Conservation (phyloP, 495 filamentous ascomycete genomes). For the Hamigera avellanea region DNA sequence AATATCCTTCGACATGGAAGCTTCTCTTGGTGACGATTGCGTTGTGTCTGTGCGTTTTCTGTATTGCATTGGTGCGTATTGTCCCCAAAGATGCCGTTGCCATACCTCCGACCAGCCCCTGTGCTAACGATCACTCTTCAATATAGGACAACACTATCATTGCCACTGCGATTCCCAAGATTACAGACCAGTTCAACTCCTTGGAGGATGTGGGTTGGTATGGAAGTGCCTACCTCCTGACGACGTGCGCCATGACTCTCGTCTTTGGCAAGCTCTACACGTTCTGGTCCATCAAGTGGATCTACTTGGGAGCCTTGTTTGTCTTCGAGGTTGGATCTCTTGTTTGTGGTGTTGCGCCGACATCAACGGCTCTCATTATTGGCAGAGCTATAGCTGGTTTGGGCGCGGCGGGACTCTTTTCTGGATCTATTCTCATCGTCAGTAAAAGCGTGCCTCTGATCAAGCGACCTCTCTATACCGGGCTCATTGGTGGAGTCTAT, state of each 20-base stretch:
- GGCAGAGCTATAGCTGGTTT: conserved; percentile 78
- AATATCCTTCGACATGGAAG: conserved; percentile 40
- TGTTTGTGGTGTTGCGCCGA: conserved; percentile 68
- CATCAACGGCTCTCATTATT: conserved; percentile 62
- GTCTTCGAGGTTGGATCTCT: conserved; percentile 84
- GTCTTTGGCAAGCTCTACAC: conserved; percentile 72
- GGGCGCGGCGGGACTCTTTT: conserved; percentile 75
- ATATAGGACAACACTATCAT: conserved; percentile 68
- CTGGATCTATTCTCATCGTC: conserved; percentile 71
- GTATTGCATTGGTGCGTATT: conserved; percentile 46
- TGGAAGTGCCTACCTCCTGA: conserved; percentile 57
- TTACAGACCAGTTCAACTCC: conserved; percentile 68
- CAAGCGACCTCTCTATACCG: conserved; percentile 61
- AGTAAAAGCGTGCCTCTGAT: conserved; percentile 60
- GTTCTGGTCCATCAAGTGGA: conserved; percentile 64
- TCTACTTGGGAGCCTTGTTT: conserved; percentile 57
- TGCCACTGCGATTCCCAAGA: conserved; percentile 72
- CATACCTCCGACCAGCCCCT: neutral
- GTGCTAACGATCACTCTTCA: no score
- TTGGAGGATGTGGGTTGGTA: conserved; percentile 78
- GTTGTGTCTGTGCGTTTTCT: conserved; percentile 51
- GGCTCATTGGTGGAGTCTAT: conserved; percentile 68
- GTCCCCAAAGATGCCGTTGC: conserved; percentile 2
- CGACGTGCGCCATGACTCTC: conserved; percentile 58
- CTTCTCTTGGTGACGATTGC: conserved; percentile 47